Evolutionary conservation across 768 basidiomycete species (phyloP), one percentile per base, ranked within the genome.

Genomic region (Coprinopsis marcescibilis): DNA sequence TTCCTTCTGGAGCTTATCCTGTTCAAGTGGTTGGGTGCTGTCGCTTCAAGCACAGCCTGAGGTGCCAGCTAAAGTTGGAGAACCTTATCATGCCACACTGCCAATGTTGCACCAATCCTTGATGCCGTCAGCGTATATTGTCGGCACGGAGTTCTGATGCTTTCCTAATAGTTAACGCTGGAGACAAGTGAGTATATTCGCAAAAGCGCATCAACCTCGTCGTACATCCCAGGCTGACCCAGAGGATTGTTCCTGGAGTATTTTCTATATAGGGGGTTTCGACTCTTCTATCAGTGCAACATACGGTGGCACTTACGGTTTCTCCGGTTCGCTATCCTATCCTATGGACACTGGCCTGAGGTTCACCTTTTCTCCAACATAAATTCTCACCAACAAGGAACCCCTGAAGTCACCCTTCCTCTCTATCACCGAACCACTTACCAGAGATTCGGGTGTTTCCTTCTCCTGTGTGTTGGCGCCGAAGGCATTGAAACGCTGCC

Each of bases 1-100:
- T 40, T 19, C 20, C 38, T 40, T 40, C 38, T 40, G 26, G 25
- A 20, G 20, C 38, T 40, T 40, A 40, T 40, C 35, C 6, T 19
- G 20, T 19, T 29, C 13, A 19, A 43, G 20, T 12, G 17, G 17
- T 5, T 20, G 38, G 6, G 8, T 17, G 17, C 19, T 8, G 7
- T 17, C 7, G 35, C 7, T n/a, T 8, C 10, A 32, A 32, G 30
- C 30, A 17, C 7, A 36, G 35, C n/a, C n/a, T n/a, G n/a, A n/a
- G n/a, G n/a, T n/a, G n/a, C n/a, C n/a, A n/a, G n/a, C n/a, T n/a
- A n/a, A n/a, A n/a, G n/a, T n/a, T n/a, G n/a, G 20, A n/a, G 35
- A 40, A 40, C 38, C 21, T 40, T 20, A 40, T 24, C 35, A n/a
- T 10, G 20, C 7, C 15, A 6, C 15, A 36, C 15, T 17, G 6